These are phyloP conservation scores for Helotiales sp. DNA, from an alignment of 2,329 filamentous ascomycete species.

Conservation along the genomic window DNA sequence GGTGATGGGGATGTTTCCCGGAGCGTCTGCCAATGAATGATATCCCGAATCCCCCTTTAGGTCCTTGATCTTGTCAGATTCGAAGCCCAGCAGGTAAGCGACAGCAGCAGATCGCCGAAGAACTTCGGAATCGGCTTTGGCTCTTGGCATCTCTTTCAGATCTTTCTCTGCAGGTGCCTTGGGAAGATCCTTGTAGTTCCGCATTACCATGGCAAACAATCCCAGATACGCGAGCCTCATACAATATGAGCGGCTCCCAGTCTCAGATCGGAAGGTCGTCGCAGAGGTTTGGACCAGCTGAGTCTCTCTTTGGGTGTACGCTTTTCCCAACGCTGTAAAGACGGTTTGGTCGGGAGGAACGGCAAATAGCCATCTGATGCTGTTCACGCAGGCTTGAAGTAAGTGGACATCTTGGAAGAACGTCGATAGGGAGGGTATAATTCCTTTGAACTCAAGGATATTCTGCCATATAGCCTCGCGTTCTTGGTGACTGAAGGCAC, in stretches of 20 bases:
- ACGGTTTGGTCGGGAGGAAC: slow-evolving; percentile 17
- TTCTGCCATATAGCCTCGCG: slow-evolving; percentile 26
- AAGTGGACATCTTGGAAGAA: slow-evolving; percentile 31
- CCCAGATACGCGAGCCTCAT: slow-evolving; percentile 22
- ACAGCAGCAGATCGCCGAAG: slow-evolving; percentile 24
- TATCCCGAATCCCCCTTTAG: slow-evolving; percentile 4
- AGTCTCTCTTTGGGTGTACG: slow-evolving; percentile 11
- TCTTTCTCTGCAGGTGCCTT: slow-evolving; percentile 16
- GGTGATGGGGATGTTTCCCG: neutral
- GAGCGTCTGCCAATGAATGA: neutral
- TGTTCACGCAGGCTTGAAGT: slow-evolving; percentile 22
- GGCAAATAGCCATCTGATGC: slow-evolving; percentile 24
- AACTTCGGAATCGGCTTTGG: slow-evolving; percentile 20
- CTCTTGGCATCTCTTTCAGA: slow-evolving; percentile 29
- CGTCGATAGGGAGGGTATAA: slow-evolving; percentile 27
- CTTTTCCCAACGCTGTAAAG: slow-evolving; percentile 14
- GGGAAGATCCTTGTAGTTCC: slow-evolving; percentile 20
- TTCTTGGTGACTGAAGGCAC: slow-evolving; percentile 27
- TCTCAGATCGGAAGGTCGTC: slow-evolving; percentile 14
- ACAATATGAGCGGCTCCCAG: slow-evolving; percentile 9
- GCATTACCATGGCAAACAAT: slow-evolving; percentile 23
- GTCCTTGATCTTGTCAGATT: slow-evolving; percentile 21
- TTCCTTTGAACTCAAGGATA: slow-evolving; percentile 19
- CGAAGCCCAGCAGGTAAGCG: slow-evolving; percentile 24
- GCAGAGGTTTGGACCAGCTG: slow-evolving; percentile 23